A percentile compares a stretch with the other conserved stretches of the same genome.
These are phyloP conservation scores for Daldinia sp. DNA, from an alignment of 2,329 filamentous ascomycete species.

Conservation along the genomic window DNA sequence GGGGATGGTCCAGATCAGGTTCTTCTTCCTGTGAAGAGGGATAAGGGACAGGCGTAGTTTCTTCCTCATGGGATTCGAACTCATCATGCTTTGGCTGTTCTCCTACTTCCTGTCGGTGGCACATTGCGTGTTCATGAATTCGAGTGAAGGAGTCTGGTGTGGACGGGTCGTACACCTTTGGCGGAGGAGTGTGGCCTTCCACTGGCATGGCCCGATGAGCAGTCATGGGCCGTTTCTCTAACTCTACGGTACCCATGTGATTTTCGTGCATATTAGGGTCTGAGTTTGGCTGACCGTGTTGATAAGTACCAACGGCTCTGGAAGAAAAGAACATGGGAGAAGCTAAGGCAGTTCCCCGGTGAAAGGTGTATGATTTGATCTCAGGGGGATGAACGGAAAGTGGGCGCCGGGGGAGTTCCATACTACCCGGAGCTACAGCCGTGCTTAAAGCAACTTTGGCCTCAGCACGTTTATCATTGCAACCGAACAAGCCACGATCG, in stretches of 20 bases:
- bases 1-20: constrained; percentile 49
- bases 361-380: constrained; percentile 47
- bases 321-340: constrained; percentile 58
- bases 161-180: constrained; percentile 54
- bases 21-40: constrained; percentile 63
- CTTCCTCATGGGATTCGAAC: constrained; percentile 36
- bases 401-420: constrained; percentile 62
- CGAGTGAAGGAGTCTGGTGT: constrained; percentile 57
- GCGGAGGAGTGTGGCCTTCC: constrained; percentile 55
- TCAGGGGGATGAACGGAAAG: constrained; percentile 63
- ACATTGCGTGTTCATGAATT: constrained; percentile 52
- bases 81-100: constrained; percentile 50
- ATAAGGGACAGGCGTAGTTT: constrained; percentile 54
- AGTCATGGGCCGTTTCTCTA: constrained; percentile 62
- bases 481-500: constrained; percentile 70
- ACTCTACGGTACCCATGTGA: constrained; percentile 52
- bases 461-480: constrained; percentile 72
- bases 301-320: constrained; percentile 56
- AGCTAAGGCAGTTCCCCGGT: constrained; percentile 48
- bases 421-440: constrained; percentile 70
- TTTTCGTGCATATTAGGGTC: constrained; percentile 59
- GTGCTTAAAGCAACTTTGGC: constrained; percentile 74
- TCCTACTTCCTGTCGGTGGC: constrained; percentile 53
- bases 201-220: constrained; percentile 59
- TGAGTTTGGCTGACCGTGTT: constrained; percentile 59